Conservation (phyloP, 306 rosid genomes). For the Vigna nakashimae region DNA sequence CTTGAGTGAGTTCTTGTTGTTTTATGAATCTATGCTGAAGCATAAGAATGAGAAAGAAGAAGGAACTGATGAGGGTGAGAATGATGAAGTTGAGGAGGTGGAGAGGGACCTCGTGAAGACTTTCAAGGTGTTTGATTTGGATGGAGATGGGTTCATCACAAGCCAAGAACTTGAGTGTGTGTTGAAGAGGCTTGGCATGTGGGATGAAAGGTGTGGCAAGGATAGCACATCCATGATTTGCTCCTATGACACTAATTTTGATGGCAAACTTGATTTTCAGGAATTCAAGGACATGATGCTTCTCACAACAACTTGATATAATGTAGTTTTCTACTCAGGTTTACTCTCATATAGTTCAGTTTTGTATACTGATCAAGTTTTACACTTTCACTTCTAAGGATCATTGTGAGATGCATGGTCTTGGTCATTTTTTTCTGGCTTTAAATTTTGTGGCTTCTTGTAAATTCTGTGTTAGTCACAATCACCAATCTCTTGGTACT, state of each 20-base stretch:
- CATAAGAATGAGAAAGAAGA: slow-evolving; percentile 5
- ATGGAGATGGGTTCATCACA: slow-evolving; percentile 76
- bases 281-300: slow-evolving; percentile 80
- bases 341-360: neutral
- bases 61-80: neutral
- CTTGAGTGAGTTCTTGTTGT: slow-evolving; percentile 58
- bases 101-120: slow-evolving; percentile 65
- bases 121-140: slow-evolving; percentile 68
- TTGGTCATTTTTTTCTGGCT: neutral
- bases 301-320: slow-evolving; percentile 35
- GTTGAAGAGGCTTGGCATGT: slow-evolving; percentile 58
- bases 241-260: slow-evolving; percentile 62
- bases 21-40: slow-evolving; percentile 54
- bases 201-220: slow-evolving; percentile 51
- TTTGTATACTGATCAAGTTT: neutral
- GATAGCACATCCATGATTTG: slow-evolving; percentile 66
- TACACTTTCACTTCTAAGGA: neutral
- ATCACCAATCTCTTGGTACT: neutral
- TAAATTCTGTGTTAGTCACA: neutral
- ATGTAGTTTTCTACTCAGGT: neutral
- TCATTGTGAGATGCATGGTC: neutral
- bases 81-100: slow-evolving; percentile 13
- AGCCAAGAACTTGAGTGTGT: slow-evolving; percentile 63
- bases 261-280: slow-evolving; percentile 74
- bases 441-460: neutral